Evolutionary conservation across 208 protist genomes (phyloP).

Genomic region (Porcisia hertigi): DNA sequence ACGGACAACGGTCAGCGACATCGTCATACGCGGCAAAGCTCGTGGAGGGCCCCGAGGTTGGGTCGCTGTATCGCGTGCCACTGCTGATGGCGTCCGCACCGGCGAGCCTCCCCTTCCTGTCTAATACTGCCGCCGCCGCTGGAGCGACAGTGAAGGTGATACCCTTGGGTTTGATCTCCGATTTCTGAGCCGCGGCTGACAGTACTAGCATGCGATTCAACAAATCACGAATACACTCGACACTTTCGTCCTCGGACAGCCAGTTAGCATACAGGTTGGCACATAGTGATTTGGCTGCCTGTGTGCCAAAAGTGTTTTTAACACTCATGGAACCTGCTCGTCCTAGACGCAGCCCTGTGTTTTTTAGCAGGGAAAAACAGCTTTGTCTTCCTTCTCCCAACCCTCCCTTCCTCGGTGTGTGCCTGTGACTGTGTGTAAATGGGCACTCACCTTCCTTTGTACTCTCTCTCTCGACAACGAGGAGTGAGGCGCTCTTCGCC

Average conservation of each 20-base stretch:
- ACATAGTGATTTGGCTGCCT: conserved; percentile 64
- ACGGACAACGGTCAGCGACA: conserved; percentile 16
- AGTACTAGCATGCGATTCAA: conserved; percentile 47
- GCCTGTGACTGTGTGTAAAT: not conserved
- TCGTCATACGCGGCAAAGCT: conserved; percentile 2
- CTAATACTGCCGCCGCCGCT: not conserved
- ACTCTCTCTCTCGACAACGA: no score
- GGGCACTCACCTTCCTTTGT: no score
- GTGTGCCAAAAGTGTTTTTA: conserved; percentile 36
- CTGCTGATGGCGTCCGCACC: conserved; percentile 5
- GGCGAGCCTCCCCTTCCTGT: conserved; percentile 15
- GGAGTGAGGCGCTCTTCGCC: no score
- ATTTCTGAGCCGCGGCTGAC: conserved; percentile 22
- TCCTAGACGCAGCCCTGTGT: not conserved
- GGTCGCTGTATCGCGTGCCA: conserved; percentile 21
- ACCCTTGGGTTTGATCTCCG: conserved; percentile 7
- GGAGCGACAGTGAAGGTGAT: not conserved
- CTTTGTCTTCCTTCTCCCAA: not conserved
- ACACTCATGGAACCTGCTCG: conserved; percentile 14
- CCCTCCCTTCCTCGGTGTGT: no score
- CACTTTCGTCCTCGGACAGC: conserved; percentile 53
- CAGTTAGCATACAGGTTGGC: conserved; percentile 79
- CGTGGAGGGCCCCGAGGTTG: conserved; percentile 9
- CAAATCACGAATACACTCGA: conserved; percentile 48
- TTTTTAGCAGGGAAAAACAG: not conserved